Conservation (phyloP, 495 filamentous ascomycete species). For the Barbatosphaeria neglecta region DNA sequence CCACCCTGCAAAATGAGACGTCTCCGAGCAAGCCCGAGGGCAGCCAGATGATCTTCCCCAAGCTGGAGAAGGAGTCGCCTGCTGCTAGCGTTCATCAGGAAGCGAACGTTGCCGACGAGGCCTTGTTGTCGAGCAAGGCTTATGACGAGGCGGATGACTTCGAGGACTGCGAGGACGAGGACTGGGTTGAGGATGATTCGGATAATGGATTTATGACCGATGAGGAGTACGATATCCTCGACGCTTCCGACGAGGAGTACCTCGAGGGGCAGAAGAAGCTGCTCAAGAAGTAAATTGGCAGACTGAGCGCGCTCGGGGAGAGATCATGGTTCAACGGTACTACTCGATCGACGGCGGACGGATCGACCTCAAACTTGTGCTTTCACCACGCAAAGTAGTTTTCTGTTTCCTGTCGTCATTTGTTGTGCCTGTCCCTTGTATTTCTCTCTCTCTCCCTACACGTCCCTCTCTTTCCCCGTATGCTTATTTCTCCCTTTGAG, state of each 20-base stretch:
- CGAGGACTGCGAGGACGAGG: conserved; percentile 46
- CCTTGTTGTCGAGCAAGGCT: conserved; percentile 11
- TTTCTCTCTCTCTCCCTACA: too few relatives aligned
- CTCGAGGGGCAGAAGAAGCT: conserved; percentile 30
- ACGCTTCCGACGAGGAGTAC: conserved; percentile 88
- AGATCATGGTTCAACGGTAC: too few relatives aligned
- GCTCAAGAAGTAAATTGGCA: conserved; percentile 17
- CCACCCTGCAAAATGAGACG: too few relatives aligned
- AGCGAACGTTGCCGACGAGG: conserved; percentile 12
- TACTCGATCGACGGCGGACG: too few relatives aligned
- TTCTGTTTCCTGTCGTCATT: too few relatives aligned
- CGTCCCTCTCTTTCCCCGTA: too few relatives aligned
- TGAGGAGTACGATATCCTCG: conserved; percentile 93
- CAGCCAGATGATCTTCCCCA: conserved; percentile 92
- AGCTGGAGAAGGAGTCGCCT: conserved; percentile 89
- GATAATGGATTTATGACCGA: conserved; percentile 77
- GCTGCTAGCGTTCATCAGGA: conserved; percentile 63
- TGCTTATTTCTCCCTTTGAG: too few relatives aligned
- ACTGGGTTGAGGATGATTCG: conserved; percentile 49
- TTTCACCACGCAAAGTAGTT: too few relatives aligned
- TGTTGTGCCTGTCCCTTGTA: too few relatives aligned
- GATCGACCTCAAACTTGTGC: too few relatives aligned
- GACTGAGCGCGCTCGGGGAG: too few relatives aligned
- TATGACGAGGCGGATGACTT: conserved; percentile 53
- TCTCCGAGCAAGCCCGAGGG: too few relatives aligned